Evolutionary conservation across 352 stramenopile species (phyloP), one percentile per base, ranked within the genome.

Genomic region (Stramenopiles sp.): DNA sequence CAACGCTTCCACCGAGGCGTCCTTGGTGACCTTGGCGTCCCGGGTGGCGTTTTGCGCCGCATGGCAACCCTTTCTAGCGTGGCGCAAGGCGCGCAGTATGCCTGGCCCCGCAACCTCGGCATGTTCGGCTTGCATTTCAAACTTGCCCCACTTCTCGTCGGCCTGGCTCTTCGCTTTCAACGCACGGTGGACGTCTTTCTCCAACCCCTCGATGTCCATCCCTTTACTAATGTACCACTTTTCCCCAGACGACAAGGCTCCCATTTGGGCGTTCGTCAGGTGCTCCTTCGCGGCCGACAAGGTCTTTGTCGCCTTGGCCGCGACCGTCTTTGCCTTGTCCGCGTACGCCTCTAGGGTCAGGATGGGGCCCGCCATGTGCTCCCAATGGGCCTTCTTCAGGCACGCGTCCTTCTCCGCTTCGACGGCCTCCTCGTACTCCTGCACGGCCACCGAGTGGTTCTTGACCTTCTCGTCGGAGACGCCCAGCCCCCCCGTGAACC

Each of bases 141-240:
- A 53, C 43, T 53, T 53, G 12, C 43, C 43, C 43, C 43, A 53
- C 12, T 25, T 12, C 25, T 53, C 43, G 43, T 53, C 43, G 25
- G 43, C 43, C 25, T 53, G 12, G 12, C 43, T 53, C 43, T 53
- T 53, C 12, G 43, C 43, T 12, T 12, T 25, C 12, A 53, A 25
- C 25, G 43, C 43, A 53, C 43, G 43, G 43, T 53, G 43, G 25
- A 53, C 25, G 12, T 18, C 12, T 53, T 53, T 53, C 43, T 53
- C 43, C 43, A 53, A 53, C 12, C 43, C 43, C 25, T 53, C 43
- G 25, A 53, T 25, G 43, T 53, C 43, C 43, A 53, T 53, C 12
- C 43, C 43, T 53, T 25, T 53, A 53, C 43, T 53, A 53, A 53
- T 53, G 25, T 53, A 53, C 43, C 43, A 53, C 43, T 53, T 12